These are phyloP conservation scores for Plasmopara viticola DNA, from an alignment of 352 stramenopile genomes.

Conservation along the genomic window DNA sequence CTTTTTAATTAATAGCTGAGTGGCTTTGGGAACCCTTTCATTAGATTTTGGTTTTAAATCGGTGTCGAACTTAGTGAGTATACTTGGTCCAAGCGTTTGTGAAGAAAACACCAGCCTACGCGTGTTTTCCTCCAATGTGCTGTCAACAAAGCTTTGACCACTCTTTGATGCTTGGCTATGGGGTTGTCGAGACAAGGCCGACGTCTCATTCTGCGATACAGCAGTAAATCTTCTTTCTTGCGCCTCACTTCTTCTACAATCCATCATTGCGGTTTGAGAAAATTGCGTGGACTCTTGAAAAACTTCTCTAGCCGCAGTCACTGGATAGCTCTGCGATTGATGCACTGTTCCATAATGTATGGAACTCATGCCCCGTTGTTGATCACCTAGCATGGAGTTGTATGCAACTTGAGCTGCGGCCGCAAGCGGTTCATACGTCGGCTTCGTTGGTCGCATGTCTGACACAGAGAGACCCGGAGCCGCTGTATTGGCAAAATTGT, in stretches of 20 bases:
- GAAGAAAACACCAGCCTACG: neutral
- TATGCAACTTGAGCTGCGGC: neutral
- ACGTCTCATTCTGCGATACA: conserved; percentile 3
- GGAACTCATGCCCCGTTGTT: neutral
- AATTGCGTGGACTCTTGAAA: conserved; percentile 2
- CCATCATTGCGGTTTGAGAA: neutral
- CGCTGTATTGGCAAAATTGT: conserved; percentile 7
- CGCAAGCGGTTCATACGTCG: conserved; percentile 4
- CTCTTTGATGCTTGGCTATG: conserved; percentile 3
- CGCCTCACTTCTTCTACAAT: neutral
- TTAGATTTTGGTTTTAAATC: conserved; percentile 22
- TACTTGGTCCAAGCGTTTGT: neutral
- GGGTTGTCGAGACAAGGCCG: conserved; percentile 4
- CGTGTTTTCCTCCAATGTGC: neutral
- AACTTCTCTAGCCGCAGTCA: neutral
- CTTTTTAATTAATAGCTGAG: conserved; percentile 2
- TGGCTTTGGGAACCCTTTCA: conserved; percentile 6
- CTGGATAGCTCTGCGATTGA: conserved; percentile 10
- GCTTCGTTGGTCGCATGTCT: conserved; percentile 1
- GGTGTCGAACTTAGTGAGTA: conserved; percentile 5
- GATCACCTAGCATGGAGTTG: neutral
- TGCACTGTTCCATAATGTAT: conserved; percentile 9
- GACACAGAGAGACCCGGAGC: neutral
- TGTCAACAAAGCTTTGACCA: conserved; percentile 3
- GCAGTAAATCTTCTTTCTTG: neutral